Percentiles rank a stretch among this genome's conserved stretches.
phyloP scores from a whole-genome alignment of 441 rosid species.

The Gossypium davidsonii region DNA sequence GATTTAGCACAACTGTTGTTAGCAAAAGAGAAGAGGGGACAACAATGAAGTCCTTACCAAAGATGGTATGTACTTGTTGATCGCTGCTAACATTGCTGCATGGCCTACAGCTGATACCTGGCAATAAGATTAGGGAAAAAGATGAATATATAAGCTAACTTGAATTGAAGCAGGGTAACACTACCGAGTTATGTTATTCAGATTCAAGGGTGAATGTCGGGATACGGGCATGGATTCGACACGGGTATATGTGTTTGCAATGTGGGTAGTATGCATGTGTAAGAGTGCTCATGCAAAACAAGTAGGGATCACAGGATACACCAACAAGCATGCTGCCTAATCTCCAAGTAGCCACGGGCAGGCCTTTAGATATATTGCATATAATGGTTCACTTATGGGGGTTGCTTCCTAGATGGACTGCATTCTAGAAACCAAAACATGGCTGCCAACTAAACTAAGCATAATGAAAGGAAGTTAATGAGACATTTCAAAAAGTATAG shows the following conservation, averaged over 20 bases:
- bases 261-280: neutral
- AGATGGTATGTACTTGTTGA: conserved; percentile 47
- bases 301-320: neutral
- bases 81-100: conserved; percentile 54
- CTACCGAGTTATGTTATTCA: neutral
- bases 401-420: neutral
- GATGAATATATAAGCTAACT: neutral
- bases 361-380: neutral
- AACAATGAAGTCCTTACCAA: conserved; percentile 30
- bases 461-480: neutral
- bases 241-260: neutral
- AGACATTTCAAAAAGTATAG: neutral
- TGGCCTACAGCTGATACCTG: conserved; percentile 67
- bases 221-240: neutral
- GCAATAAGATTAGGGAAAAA: neutral
- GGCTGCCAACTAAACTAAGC: neutral
- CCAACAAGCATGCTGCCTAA: neutral
- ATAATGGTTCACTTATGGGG: neutral
- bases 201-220: neutral
- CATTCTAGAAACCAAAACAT: neutral
- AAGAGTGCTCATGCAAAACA: neutral
- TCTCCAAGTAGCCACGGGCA: neutral
- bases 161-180: neutral
- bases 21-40: neutral
- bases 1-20: neutral